phyloP scores from a whole-genome alignment of 2,329 filamentous ascomycete species.

The Talaromyces sp. region DNA sequence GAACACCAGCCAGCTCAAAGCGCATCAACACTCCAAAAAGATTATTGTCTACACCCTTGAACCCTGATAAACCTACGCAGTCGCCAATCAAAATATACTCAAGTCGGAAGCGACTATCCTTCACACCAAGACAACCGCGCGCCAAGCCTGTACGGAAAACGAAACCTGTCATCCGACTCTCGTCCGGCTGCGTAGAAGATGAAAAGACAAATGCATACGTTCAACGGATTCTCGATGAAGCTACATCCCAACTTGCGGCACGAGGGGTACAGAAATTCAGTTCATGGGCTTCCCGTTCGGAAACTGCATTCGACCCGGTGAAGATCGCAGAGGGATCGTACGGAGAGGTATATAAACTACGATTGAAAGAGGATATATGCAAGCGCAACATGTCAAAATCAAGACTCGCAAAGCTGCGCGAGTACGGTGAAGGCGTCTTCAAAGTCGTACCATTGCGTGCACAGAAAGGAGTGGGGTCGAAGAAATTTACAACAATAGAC shows the following conservation, averaged over 20 bases:
- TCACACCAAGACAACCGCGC: conserved; percentile 20
- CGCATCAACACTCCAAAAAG: background rate
- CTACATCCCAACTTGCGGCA: conserved; percentile 36
- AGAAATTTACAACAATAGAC: conserved; percentile 46
- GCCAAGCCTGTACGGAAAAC: conserved; percentile 18
- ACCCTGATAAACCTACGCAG: background rate
- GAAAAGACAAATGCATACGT: conserved; percentile 37
- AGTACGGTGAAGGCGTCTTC: conserved; percentile 46
- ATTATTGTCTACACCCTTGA: background rate
- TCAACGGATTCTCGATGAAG: conserved; percentile 38
- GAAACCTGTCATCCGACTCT: conserved; percentile 27
- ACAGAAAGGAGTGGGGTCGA: conserved; percentile 41
- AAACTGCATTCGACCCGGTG: conserved; percentile 46
- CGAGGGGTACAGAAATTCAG: conserved; percentile 40
- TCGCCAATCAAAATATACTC: background rate
- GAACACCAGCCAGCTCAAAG: conserved; percentile 1
- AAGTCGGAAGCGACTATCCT: conserved; percentile 17
- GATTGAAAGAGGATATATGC: conserved; percentile 40
- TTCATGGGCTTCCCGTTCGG: conserved; percentile 41
- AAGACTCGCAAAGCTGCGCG: conserved; percentile 39
- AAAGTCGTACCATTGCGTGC: conserved; percentile 51
- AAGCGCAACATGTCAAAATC: conserved; percentile 38
- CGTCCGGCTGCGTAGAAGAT: conserved; percentile 37
- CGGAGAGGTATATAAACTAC: conserved; percentile 63
- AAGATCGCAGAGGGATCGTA: conserved; percentile 68